Base-by-base conservation (phyloP, 139 green algal species). In the Coelastrella sp. region DNA sequence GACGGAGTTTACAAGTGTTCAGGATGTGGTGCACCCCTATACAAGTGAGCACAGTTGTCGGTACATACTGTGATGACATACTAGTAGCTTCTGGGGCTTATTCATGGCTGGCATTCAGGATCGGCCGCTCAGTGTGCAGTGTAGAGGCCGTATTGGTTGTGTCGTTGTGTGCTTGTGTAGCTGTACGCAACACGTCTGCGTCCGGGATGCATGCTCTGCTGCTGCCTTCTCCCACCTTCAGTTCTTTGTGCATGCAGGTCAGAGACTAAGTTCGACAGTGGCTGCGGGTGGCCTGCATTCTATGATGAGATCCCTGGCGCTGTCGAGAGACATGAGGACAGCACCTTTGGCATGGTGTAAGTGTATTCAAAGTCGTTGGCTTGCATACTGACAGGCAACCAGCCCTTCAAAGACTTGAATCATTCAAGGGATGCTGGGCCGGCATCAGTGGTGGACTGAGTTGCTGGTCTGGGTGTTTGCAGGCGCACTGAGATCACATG, bases 221-320 rank as follows among this genome's bases (percentile, higher is more conserved):
- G 35, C 35, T 49, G 35, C 35, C 35, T 49, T 3, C 35, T 49
- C 35, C 35, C 35, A 49, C 72, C 7, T 57, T 57, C 5, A 59
- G 74, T 27, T 0, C 4, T 81, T 25, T 10, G 8, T 81, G 22
- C 35, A 57, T 93, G 94, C 92, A 97, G 93, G 87, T 97, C 96
- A 1, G 93, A 98, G 22, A 96, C 93, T 35, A 99, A 99, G 92
- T 99, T 99, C 90, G 94, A 99, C 89, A 95, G 84, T 72, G 98
- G 98, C 15, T 99, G 98, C 87, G 97, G 98, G 22, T 99, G 98
- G 98, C 98, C 98, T 6, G 98, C 98, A 8, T 99, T 97, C 84
- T 98, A 97, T 81, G 96, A 98, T 76, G 92, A 96, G 66, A 91
- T 97, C 56, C 92, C 91, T 19, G 95, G 93, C 25, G 84, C 93